Percentiles rank a stretch among this genome's conserved stretches.
These are phyloP conservation scores for Hymenotorrendiella dingleyae DNA, from an alignment of 2,329 filamentous ascomycete species.

Conservation along the genomic window DNA sequence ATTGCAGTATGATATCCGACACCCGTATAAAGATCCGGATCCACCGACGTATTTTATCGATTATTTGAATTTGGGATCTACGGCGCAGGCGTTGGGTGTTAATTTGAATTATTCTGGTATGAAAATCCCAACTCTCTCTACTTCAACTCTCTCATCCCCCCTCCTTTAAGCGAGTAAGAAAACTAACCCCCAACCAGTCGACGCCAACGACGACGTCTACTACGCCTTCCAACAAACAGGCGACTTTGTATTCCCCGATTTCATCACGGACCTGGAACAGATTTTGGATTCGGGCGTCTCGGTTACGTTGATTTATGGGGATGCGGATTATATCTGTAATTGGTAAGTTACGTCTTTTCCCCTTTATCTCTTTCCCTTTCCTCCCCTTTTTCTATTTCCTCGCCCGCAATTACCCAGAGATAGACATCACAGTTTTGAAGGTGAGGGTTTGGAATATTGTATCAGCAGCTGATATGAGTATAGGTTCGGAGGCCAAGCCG, in stretches of 20 bases:
- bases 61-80: conserved; percentile 11
- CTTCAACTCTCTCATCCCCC: no score
- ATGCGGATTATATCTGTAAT: conserved; percentile 33
- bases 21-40: conserved; percentile 44
- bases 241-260: conserved; percentile 58
- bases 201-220: conserved; percentile 37
- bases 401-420: no score
- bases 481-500: conserved; percentile 48
- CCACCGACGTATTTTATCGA: conserved; percentile 44
- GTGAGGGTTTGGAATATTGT: neutral
- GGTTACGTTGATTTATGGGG: conserved; percentile 51
- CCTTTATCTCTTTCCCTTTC: no score
- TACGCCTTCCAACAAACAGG: conserved; percentile 41
- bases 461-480: conserved; percentile 26
- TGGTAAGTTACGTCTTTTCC: no score
- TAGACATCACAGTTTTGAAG: neutral
- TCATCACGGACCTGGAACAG: conserved; percentile 41
- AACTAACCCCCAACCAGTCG: conserved; percentile 17
- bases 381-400: no score
- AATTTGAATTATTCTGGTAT: no score
- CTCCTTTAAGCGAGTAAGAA: no score
- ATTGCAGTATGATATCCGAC: conserved; percentile 44
- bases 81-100: conserved; percentile 8
- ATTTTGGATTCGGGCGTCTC: conserved; percentile 43
- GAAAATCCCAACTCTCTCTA: no score